A percentile compares a stretch with the other conserved stretches of the same genome.
phyloP scores from a whole-genome alignment of 2,329 filamentous ascomycete species.

The Aspergillus transmontanensis region DNA sequence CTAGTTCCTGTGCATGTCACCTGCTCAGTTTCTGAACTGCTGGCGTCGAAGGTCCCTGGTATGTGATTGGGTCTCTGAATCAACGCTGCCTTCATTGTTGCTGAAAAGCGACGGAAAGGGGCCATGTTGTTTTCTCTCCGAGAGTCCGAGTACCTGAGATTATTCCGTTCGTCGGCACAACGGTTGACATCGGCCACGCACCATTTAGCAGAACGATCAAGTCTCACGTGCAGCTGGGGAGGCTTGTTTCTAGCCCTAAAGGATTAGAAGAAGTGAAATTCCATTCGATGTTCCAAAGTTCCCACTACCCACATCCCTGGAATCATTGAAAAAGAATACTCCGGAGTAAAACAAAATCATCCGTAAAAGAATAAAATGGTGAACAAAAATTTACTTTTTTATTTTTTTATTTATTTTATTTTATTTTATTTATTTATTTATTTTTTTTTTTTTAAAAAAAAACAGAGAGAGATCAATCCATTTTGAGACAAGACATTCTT shows the following conservation, averaged over 20 bases:
- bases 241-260: constrained; percentile 7
- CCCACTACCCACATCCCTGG: neutral
- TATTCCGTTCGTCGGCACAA: constrained; percentile 15
- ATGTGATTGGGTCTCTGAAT: constrained; percentile 5
- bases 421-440: too few relatives aligned
- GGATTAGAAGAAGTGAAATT: constrained; percentile 2
- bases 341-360: neutral
- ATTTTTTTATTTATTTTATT: too few relatives aligned
- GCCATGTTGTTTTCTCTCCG: neutral
- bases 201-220: neutral
- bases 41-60: neutral
- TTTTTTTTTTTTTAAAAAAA: too few relatives aligned
- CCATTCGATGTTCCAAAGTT: neutral
- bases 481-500: neutral
- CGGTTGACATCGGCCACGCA: constrained; percentile 9
- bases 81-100: neutral
- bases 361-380: neutral
- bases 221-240: constrained; percentile 11
- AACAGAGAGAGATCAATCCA: neutral
- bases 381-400: neutral
- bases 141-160: neutral
- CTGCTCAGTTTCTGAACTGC: neutral
- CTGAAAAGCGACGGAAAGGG: neutral
- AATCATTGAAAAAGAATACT: neutral
- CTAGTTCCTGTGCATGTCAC: neutral